Evolutionary conservation across 2,329 filamentous ascomycete genomes (phyloP), one percentile per base, ranked within the genome.

Genomic region (Stylonectria norvegica): DNA sequence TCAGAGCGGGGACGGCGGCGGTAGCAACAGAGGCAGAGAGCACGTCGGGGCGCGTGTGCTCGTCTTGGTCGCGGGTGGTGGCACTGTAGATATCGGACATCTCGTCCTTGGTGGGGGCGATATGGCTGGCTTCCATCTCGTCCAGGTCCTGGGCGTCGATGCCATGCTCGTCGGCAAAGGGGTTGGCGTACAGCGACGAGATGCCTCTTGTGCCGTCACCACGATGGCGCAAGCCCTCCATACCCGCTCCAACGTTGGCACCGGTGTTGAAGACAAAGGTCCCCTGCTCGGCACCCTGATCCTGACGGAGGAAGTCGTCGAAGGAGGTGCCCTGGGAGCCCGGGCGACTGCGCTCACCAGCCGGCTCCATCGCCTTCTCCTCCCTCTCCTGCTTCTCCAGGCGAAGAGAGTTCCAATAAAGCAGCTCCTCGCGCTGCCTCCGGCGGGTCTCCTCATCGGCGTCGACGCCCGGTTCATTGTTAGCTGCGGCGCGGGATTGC

Each of bases 401-500:
- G 36, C 66, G 73, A 20, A 79, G 48, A 3, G 73, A 68, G 54
- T 84, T 84, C 80, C 80, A 84, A 52, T 81, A 83, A 61, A 83
- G 67, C 44, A 84, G 58, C 60, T 84, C 80, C 53, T 83, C 79
- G 25, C 79, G 71, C 58, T 84, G 80, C 42, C 77, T 68, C 49
- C 75, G 73, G 38, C 75, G 71, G 16, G 72, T 76, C 49, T 79
- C 80, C 36, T 82, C 78, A 50, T 84, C 80, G 40, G 78, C 79
- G 22, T 81, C 79, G 16, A 83, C 72, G 12, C 69, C 75, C 2
- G 30, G 5, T 5, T 65, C 56, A 20, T 74, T 68, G 36, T 63
- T 64, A 14, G 64, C 63, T 4, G 51, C 50, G 18, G 66, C 65
- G n/a, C 70, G 65, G 7, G 77, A 78, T 51, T 73, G 64, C 40